These are phyloP conservation scores for Nakazawaea ernobii DNA, from an alignment of 805 yeast genomes.

Conservation along the genomic window DNA sequence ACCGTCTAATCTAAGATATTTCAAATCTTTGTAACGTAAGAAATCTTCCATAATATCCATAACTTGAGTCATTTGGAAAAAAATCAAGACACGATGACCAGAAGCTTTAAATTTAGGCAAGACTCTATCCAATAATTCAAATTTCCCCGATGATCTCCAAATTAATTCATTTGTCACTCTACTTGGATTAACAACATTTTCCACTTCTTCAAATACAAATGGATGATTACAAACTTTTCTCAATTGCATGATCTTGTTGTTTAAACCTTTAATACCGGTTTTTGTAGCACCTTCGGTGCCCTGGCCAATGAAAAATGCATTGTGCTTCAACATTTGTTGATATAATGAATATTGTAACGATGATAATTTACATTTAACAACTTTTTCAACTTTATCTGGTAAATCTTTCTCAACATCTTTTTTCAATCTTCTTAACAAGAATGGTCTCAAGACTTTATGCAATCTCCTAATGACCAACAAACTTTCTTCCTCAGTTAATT, in stretches of 20 bases:
- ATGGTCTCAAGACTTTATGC: constrained; percentile 82
- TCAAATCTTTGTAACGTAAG: constrained; percentile 57
- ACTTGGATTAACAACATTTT: constrained; percentile 58
- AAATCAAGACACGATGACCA: constrained; percentile 75
- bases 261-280: constrained; percentile 69
- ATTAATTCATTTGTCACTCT: constrained; percentile 58
- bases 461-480: constrained; percentile 76
- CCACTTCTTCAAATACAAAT: constrained; percentile 80
- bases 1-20: constrained; percentile 77
- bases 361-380: constrained; percentile 71
- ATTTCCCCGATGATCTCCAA: constrained; percentile 77
- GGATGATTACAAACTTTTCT: constrained; percentile 87
- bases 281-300: constrained; percentile 53
- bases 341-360: constrained; percentile 66
- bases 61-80: constrained; percentile 85
- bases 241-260: constrained; percentile 80
- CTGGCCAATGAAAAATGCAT: constrained; percentile 58
- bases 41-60: constrained; percentile 90
- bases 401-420: constrained; percentile 83
- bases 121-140: constrained; percentile 70
- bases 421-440: constrained; percentile 75
- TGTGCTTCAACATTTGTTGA: constrained; percentile 73
- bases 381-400: constrained; percentile 81
- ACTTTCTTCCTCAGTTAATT: constrained; percentile 81
- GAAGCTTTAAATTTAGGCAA: constrained; percentile 69